phyloP scores from a whole-genome alignment of 179 eudicot species.

The Sideroxylon spinosum region DNA sequence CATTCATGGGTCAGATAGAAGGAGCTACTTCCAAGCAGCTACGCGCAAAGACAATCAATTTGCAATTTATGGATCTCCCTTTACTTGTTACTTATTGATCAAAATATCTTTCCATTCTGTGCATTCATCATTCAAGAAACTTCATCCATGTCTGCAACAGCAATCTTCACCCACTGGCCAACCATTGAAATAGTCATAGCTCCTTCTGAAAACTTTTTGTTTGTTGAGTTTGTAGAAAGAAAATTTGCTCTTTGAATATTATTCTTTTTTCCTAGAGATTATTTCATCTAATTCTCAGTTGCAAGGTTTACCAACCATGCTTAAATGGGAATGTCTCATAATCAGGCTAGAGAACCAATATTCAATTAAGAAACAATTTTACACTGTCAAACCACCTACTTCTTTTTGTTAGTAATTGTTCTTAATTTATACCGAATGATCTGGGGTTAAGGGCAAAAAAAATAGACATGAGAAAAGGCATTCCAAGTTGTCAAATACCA shows the following conservation, averaged over 20 bases:
- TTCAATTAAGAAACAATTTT: not conserved
- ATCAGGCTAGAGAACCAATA: not conserved
- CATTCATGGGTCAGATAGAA: no score
- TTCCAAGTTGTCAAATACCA: not conserved
- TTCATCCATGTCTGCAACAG: not conserved
- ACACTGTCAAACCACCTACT: not conserved
- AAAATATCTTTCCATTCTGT: not conserved
- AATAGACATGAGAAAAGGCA: not conserved
- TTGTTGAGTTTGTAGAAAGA: not conserved
- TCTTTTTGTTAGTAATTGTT: not conserved
- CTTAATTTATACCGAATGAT: not conserved
- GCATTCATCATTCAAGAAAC: not conserved
- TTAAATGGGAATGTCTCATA: not conserved
- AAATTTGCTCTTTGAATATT: not conserved
- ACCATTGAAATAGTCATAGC: not conserved
- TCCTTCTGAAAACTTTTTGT: not conserved
- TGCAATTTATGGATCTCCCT: slow-evolving; percentile 6
- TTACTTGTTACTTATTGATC: not conserved
- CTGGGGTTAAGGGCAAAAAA: no score
- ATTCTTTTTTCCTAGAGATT: not conserved
- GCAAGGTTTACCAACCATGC: not conserved
- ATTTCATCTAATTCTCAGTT: not conserved
- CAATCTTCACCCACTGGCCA: not conserved
- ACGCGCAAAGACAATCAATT: not conserved
- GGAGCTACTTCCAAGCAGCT: no score